Evolutionary conservation across 495 filamentous ascomycete genomes (phyloP).

Genomic region (Cetradonia linearis): DNA sequence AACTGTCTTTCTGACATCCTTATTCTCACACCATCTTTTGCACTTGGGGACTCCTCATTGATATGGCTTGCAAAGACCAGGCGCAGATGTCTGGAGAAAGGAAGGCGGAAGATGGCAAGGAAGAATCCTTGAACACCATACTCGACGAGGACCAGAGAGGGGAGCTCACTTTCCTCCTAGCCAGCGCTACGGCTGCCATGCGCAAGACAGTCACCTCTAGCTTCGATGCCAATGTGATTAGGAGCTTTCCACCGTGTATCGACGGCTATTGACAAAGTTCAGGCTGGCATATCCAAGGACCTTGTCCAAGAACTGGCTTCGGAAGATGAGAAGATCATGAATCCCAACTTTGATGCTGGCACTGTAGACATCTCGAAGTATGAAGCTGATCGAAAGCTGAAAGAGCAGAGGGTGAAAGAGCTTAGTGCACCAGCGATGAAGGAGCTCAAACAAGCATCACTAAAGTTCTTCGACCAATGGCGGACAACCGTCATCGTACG

Average conservation of each 20-base stretch:
- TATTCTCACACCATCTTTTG: background rate
- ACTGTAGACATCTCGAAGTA: conserved; percentile 23
- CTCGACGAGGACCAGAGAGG: conserved; percentile 23
- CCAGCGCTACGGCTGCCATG: conserved; percentile 37
- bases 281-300: conserved; percentile 16
- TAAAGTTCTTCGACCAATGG: conserved; percentile 58
- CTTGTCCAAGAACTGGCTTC: conserved; percentile 18
- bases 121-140: conserved; percentile 13
- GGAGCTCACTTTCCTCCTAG: conserved; percentile 31
- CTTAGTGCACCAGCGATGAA: conserved; percentile 27
- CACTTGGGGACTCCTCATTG: too few species aligned
- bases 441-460: conserved; percentile 33
- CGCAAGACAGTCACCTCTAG: conserved; percentile 33
- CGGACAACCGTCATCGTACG: conserved; percentile 48
- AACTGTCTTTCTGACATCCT: too few species aligned
- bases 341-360: conserved; percentile 23
- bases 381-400: conserved; percentile 26
- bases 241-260: background rate
- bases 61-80: background rate
- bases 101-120: conserved; percentile 10
- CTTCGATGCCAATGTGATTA: conserved; percentile 28
- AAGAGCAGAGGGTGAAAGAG: conserved; percentile 24
- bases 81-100: background rate
- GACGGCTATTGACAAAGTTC: background rate
- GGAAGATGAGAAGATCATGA: conserved; percentile 25